Evolutionary conservation across 495 filamentous ascomycete genomes (phyloP), one percentile per base, ranked within the genome.

Genomic region (Lasiosphaeria miniovina): DNA sequence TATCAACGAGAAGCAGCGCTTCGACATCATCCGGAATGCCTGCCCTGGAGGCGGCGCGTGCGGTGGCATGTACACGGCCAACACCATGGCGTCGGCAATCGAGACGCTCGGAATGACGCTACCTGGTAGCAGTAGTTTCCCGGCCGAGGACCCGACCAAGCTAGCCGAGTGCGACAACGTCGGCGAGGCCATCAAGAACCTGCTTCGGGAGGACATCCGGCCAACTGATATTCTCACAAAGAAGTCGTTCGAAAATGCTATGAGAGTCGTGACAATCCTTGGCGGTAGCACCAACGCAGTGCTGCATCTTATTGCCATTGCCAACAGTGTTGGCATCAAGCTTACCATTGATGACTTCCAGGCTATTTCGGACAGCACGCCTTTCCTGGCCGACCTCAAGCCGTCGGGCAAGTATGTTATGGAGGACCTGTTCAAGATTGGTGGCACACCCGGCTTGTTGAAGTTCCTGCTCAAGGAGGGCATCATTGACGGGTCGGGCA

Each of bases 31-130:
- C 69, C 84, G 93, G 57, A 80, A 98, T 74, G 94, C 94, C 38
- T 97, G 93, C 74, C 93, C 93, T 45, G 94, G 94, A 49, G 81
- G 87, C 61, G 94, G 94, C 61, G 94, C 95, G 17, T 98, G 94
- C 69, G 94, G 94, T 68, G 94, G 94, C 60, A 98, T 98, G 94
- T 98, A 98, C 79, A 98, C 94, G 15, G 94, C 94, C 56, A 98
- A 98, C 81, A 98, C 94, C 52, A 96, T 98, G 92, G 94, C 94
- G 49, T 88, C 88, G 5, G 93, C 93, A n/a, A 95, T 97, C 63
- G 94, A 98, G 76, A 84, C 87, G 40, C 91, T 98, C 83, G 94
- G 94, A 56, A 93, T 98, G 89, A 90, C 91, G 4, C 82, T 98
- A 35, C 90, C 94, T 11, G 94, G 95, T 5, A 96, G 91, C 34